Conservation (phyloP, 2,329 filamentous ascomycete genomes). For the Alternaria solani region DNA sequence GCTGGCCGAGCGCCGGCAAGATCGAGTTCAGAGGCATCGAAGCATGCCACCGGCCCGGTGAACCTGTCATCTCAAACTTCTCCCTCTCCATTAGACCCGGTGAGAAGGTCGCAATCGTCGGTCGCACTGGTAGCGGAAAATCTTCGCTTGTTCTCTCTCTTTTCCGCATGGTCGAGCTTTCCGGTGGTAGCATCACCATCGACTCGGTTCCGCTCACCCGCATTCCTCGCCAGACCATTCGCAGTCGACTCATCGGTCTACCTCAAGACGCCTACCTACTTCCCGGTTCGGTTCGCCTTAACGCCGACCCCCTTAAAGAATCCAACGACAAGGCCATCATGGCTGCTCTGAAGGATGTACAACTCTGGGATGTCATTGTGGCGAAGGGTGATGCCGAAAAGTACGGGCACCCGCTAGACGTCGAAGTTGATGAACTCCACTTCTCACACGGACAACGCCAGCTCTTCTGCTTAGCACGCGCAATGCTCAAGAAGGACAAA, state of each 20-base stretch:
- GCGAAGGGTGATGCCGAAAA: slow-evolving; percentile 40
- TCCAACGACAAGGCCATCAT: slow-evolving; percentile 53
- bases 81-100: slow-evolving; percentile 58
- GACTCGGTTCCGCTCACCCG: slow-evolving; percentile 58
- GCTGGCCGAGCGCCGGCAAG: slow-evolving; percentile 55
- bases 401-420: slow-evolving; percentile 44
- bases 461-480: slow-evolving; percentile 69
- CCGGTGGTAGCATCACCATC: slow-evolving; percentile 55
- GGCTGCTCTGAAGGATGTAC: slow-evolving; percentile 57
- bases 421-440: slow-evolving; percentile 42
- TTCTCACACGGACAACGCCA: slow-evolving; percentile 65
- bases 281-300: slow-evolving; percentile 57
- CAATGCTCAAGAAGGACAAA: slow-evolving; percentile 56
- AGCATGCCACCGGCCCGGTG: slow-evolving; percentile 53
- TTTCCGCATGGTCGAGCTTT: slow-evolving; percentile 59
- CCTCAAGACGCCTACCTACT: slow-evolving; percentile 64
- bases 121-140: slow-evolving; percentile 64
- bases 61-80: slow-evolving; percentile 56
- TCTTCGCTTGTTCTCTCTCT: slow-evolving; percentile 59
- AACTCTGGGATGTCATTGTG: slow-evolving; percentile 54
- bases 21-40: slow-evolving; percentile 57
- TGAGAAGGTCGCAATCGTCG: slow-evolving; percentile 61
- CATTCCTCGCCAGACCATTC: slow-evolving; percentile 56
- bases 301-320: slow-evolving; percentile 56
- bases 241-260: slow-evolving; percentile 57